phyloP scores from a whole-genome alignment of 2,329 filamentous ascomycete species.

The Pseudonectria foliicola region DNA sequence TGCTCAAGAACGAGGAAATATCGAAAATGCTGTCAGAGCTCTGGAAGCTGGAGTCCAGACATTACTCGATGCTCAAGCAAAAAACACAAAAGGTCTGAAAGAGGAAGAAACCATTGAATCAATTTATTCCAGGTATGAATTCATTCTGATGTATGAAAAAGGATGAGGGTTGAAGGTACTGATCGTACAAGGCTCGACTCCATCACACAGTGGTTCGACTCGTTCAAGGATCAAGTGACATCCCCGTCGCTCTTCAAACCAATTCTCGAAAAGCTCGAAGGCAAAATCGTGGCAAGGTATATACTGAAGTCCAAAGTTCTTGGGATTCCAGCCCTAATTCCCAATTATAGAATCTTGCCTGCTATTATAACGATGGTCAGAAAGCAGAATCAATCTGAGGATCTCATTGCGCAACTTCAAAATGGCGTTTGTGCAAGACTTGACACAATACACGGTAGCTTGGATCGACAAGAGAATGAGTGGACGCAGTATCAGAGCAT shows the following conservation, averaged over 20 bases:
- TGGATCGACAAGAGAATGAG: constrained; percentile 1
- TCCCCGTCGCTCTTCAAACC: constrained; percentile 1
- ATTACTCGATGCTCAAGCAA: too few relatives aligned
- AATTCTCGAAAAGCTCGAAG: constrained; percentile 8
- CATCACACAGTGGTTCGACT: constrained; percentile 6
- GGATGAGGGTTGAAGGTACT: too few relatives aligned
- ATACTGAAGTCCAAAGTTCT: not conserved
- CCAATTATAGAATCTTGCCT: constrained; percentile 8
- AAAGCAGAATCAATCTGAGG: constrained; percentile 5
- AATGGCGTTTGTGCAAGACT: constrained; percentile 2
- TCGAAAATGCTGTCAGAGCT: constrained; percentile 5
- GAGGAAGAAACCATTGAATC: too few relatives aligned
- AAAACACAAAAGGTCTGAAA: too few relatives aligned
- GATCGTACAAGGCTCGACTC: constrained; percentile 5
- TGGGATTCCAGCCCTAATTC: not conserved
- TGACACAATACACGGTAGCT: constrained; percentile 3
- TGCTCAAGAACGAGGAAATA: constrained; percentile 7
- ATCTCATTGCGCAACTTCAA: constrained; percentile 5
- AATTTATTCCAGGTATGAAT: too few relatives aligned
- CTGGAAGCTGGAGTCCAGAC: too few relatives aligned
- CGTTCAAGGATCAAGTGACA: not conserved
- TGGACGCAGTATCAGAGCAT: constrained; percentile 1
- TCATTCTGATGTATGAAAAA: too few relatives aligned
- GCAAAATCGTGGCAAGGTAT: constrained; percentile 14
- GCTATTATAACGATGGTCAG: constrained; percentile 9